Base-by-base conservation (phyloP, 768 basidiomycete genomes). In the Psilocybe cubensis region DNA sequence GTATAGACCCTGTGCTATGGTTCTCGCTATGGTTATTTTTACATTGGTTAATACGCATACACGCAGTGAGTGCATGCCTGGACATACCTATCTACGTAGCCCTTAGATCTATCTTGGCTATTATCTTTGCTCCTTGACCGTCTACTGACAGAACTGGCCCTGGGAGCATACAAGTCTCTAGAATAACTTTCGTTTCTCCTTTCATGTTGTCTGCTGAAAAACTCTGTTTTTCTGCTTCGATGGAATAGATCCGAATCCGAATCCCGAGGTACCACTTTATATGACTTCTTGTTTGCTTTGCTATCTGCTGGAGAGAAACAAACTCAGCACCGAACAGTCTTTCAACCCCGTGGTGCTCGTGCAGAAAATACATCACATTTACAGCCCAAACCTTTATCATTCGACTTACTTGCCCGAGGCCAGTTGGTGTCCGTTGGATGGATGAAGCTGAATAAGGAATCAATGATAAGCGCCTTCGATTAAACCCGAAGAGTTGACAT, bases 341-440 rank as follows among this genome's bases (percentile, higher is more conserved):
- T n/a, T n/a, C n/a, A n/a, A n/a, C n/a, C n/a, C n/a, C n/a, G n/a
- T n/a, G n/a, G n/a, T n/a, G n/a, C n/a, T n/a, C n/a, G n/a, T n/a
- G n/a, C n/a, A n/a, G n/a, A n/a, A n/a, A n/a, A n/a, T n/a, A n/a
- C n/a, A n/a, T n/a, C n/a, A n/a, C n/a, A n/a, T n/a, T n/a, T n/a
- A n/a, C n/a, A n/a, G n/a, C n/a, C n/a, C n/a, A n/a, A n/a, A n/a
- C n/a, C n/a, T n/a, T 41, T 18, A 14, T 4, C 20, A 38, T 11
- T 23, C 4, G 50, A 53, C 29, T 38, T 41, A 52, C 66, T 65
- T 4, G n/a, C n/a, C n/a, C n/a, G n/a, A n/a, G 69, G 66, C 73
- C 82, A 83, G 44, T 79, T 74, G 28, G 72, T 57, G 64, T 84
- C 83, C 44, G 64, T 70, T 27, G 83, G 83, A 58, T 84, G 83